Evolutionary conservation across 805 yeast genomes (phyloP), one percentile per base, ranked within the genome.

Genomic region (Scheffersomyces stipitis): DNA sequence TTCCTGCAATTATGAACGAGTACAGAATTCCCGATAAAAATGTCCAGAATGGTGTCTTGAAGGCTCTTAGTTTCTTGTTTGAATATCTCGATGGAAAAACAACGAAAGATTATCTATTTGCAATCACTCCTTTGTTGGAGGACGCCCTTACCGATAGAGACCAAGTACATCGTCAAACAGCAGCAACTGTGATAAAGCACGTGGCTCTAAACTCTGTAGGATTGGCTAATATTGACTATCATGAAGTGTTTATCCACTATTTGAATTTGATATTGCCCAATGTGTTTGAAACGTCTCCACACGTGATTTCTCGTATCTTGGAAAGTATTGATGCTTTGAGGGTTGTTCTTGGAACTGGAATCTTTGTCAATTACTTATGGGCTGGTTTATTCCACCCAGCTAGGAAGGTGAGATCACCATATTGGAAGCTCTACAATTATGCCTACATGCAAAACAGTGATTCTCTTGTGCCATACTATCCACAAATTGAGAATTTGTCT

Each of bases 1-100:
- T 93, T 6, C 99, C 99, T 0, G 95, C 96, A 0, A 66, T 93
- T 34, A 86, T 93, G 95, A 89, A 91, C 60, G 99, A 93, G 60
- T 93, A 91, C 58, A 73, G 95, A 37, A 83, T 86, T 2, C 96
- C 96, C 0, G 97, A 90, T 43, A 78, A 81, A 33, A 89, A 90
- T 52, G 96, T 93, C 5, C 98, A 91, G 60, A 90, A 93, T 59
- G 98, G 98, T 69, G 88, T 93, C 6, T 66, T 93, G 49, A 93
- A 93, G 53, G 87, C 98, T 0, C 64, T 90, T 70, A 74, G 96
- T 12, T 93, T 93, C 52, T 71, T 93, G 75, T 88, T 91, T 62
- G 98, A 93, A 63, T 93, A 91, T 54, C 80, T 88, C 45, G 91
- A 91, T 12, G 85, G 82, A 6, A 28, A 49, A n/a, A 70, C 80